Evolutionary conservation across 2,329 filamentous ascomycete genomes (phyloP).

Genomic region (Colletotrichum chlorophyti): DNA sequence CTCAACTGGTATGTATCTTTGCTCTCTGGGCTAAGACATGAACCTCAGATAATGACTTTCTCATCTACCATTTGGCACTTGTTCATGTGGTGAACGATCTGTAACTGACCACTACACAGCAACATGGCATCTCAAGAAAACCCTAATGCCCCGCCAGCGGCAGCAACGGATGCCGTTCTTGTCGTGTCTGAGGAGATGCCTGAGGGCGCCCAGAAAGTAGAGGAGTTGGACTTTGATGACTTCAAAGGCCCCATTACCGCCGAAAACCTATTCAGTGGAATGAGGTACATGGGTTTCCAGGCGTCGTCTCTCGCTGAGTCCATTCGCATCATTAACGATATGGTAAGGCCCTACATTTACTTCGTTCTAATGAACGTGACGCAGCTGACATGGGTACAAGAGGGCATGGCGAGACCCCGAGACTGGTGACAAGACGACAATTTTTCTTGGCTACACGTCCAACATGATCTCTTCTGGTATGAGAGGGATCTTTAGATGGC

Average conservation of each 20-base stretch:
- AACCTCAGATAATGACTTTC: conserved; percentile 3
- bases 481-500: conserved; percentile 87
- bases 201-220: conserved; percentile 77
- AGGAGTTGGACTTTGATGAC: conserved; percentile 91
- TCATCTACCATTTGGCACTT: not conserved
- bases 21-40: conserved; percentile 1
- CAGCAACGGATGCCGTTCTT: conserved; percentile 81
- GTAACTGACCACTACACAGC: not conserved
- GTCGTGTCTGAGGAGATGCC: conserved; percentile 85
- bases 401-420: conserved; percentile 83
- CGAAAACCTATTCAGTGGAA: conserved; percentile 80
- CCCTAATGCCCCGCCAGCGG: conserved; percentile 58
- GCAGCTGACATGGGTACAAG: conserved; percentile 44
- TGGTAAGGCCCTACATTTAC: conserved; percentile 69
- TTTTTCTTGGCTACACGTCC: conserved; percentile 97
- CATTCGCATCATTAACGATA: conserved; percentile 90
- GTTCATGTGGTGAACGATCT: not conserved
- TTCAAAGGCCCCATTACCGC: conserved; percentile 81
- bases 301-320: conserved; percentile 81
- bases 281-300: conserved; percentile 83
- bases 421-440: conserved; percentile 81
- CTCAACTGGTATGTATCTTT: conserved; percentile 8
- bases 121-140: conserved; percentile 38
- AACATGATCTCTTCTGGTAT: conserved; percentile 97
- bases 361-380: not conserved